These are phyloP conservation scores for Volvariella surrecta DNA, from an alignment of 1,284 basidiomycete species.

Conservation along the genomic window DNA sequence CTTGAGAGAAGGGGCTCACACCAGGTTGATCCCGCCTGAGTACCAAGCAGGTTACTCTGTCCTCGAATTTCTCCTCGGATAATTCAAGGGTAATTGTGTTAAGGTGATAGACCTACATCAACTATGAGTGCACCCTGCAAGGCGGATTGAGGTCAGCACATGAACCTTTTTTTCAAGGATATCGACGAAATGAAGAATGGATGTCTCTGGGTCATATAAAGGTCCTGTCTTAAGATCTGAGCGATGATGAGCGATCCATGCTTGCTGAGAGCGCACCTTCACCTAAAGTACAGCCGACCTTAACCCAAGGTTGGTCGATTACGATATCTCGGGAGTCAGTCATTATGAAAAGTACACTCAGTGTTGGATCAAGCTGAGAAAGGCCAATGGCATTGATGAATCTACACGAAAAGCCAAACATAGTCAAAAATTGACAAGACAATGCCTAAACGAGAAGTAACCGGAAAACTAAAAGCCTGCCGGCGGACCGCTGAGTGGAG, in stretches of 20 bases:
- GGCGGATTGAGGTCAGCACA: conserved; percentile 3
- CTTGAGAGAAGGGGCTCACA: conserved; percentile 22
- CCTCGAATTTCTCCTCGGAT: conserved; percentile 36
- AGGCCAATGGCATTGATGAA: conserved; percentile 5
- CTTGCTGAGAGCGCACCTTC: conserved; percentile 38
- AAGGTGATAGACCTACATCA: conserved; percentile 43
- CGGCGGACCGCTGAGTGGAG: no score
- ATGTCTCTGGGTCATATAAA: conserved; percentile 45
- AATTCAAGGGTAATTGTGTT: conserved; percentile 31
- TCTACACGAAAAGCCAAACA: conserved; percentile 13
- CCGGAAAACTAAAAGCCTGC: no score
- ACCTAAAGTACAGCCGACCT: conserved; percentile 50
- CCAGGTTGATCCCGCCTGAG: conserved; percentile 36
- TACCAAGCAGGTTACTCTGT: conserved; percentile 45
- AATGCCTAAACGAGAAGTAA: no score
- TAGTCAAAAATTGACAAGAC: no score
- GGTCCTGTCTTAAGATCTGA: conserved; percentile 35
- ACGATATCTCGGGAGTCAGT: conserved; percentile 21
- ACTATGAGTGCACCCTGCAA: conserved; percentile 5
- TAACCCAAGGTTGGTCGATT: conserved; percentile 37
- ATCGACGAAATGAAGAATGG: conserved; percentile 58
- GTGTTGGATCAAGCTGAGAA: conserved; percentile 4
- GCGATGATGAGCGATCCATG: conserved; percentile 4
- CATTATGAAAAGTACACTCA: conserved; percentile 3
- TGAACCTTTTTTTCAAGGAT: conserved; percentile 48